Evolutionary conservation across 2,329 filamentous ascomycete genomes (phyloP), one percentile per base, ranked within the genome.

Genomic region (Aureobasidium melanogenum): DNA sequence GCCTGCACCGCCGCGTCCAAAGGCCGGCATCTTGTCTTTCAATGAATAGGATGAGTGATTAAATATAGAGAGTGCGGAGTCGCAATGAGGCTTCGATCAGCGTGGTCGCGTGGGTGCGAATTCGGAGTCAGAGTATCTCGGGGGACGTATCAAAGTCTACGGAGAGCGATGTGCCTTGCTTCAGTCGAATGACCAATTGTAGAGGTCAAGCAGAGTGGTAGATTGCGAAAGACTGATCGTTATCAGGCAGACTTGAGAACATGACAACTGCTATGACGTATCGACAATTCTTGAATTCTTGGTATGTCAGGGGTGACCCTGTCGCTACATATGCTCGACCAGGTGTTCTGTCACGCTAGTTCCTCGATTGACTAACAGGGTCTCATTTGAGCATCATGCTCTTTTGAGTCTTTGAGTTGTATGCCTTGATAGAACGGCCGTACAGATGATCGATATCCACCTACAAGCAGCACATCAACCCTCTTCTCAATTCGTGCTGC

Each of bases 1-100:
- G 24, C 77, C 77, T 19, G 75, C 76, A 43, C 77, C 77, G 51
- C 77, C 77, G 48, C 77, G 74, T 54, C 77, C 77, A 22, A 44
- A 55, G 12, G 59, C 48, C 10, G 50, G 48, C 58, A 60, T 60
- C n/a, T 28, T 47, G 44, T 47, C 14, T 28, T 17, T 28, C 32
- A 15, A 10, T 47, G 17, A 15, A 2, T 9, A 10, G 44, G 8
- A 17, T 28, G 9, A n/a, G 17, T 50, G 19, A 14, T 15, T 28
- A 8, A 26, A 26, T 41, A 24, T 30, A n/a, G 10, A 15, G 48
- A 17, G 5, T 19, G 1, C 5, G 22, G 32, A 24, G 24, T 15
- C 24, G 43, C 17, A 24, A 10, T 15, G 28, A 15, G 26, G 26
- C n/a, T n/a, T n/a, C n/a, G n/a, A n/a, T n/a, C n/a, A n/a, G n/a